A percentile compares a stretch with the other conserved stretches of the same genome.
Conservation (phyloP, 352 stramenopile genomes). For the Pythium scleroteichum region DNA sequence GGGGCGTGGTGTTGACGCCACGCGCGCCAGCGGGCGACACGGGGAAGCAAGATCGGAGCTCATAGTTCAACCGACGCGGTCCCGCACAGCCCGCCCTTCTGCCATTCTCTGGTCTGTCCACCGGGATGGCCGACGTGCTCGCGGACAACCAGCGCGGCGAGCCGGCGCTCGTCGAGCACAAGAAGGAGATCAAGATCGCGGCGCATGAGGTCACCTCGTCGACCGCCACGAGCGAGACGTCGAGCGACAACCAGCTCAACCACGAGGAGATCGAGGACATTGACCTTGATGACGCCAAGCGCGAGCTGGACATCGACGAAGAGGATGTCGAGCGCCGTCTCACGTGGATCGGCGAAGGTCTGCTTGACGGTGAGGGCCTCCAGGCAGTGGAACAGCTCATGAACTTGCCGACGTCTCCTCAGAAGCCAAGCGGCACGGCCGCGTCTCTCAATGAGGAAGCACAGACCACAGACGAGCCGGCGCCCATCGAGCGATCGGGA, state of each 20-base stretch:
- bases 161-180: neutral
- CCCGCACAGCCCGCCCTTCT: neutral
- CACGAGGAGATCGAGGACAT: slow-evolving; percentile 18
- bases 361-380: slow-evolving; percentile 52
- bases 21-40: neutral
- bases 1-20: slow-evolving; percentile 14
- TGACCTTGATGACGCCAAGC: neutral
- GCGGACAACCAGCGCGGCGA: slow-evolving; percentile 16
- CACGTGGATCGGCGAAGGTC: slow-evolving; percentile 71
- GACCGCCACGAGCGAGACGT: slow-evolving; percentile 5
- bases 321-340: slow-evolving; percentile 38
- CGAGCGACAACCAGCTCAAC: slow-evolving; percentile 23
- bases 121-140: slow-evolving; percentile 20
- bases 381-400: slow-evolving; percentile 49
- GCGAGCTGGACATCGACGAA: slow-evolving; percentile 21
- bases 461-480: neutral
- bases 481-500: slow-evolving; percentile 16
- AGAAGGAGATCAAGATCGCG: slow-evolving; percentile 17
- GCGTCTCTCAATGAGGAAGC: neutral
- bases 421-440: neutral
- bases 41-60: neutral
- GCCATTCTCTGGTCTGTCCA: neutral
- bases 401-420: slow-evolving; percentile 31
- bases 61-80: slow-evolving; percentile 20
- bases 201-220: neutral